phyloP scores from a whole-genome alignment of 106 monocot species.

The Hemerocallis citrina region DNA sequence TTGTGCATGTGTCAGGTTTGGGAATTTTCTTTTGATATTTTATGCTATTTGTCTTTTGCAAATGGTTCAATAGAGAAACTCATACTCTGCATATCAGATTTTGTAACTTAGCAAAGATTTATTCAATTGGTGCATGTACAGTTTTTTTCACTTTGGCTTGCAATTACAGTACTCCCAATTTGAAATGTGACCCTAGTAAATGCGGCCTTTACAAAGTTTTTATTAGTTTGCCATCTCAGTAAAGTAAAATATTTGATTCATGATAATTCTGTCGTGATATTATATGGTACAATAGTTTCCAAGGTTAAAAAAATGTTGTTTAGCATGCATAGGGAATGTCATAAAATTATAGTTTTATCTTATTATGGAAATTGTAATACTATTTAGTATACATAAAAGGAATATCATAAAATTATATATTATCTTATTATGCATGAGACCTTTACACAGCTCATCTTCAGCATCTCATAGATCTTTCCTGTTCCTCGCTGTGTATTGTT shows the following conservation, averaged over 20 bases:
- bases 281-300: too few relatives aligned
- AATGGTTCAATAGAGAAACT: background rate
- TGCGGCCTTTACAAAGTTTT: too few relatives aligned
- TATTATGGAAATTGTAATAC: too few relatives aligned
- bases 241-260: too few relatives aligned
- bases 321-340: too few relatives aligned
- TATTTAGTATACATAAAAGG: too few relatives aligned
- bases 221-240: too few relatives aligned
- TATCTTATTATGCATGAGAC: background rate
- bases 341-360: too few relatives aligned
- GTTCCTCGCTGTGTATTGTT: background rate
- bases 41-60: background rate
- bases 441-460: background rate
- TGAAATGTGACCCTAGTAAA: too few relatives aligned
- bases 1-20: background rate
- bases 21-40: background rate
- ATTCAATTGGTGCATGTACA: background rate
- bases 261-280: too few relatives aligned
- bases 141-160: conserved; percentile 1
- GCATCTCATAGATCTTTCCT: background rate
- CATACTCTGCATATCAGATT: background rate
- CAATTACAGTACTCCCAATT: background rate
- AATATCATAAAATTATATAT: background rate
- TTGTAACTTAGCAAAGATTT: background rate
- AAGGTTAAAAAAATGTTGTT: too few relatives aligned